These are phyloP conservation scores for Suzukiozyma palmioleophila DNA, from an alignment of 1,139 yeast genomes.

Conservation along the genomic window DNA sequence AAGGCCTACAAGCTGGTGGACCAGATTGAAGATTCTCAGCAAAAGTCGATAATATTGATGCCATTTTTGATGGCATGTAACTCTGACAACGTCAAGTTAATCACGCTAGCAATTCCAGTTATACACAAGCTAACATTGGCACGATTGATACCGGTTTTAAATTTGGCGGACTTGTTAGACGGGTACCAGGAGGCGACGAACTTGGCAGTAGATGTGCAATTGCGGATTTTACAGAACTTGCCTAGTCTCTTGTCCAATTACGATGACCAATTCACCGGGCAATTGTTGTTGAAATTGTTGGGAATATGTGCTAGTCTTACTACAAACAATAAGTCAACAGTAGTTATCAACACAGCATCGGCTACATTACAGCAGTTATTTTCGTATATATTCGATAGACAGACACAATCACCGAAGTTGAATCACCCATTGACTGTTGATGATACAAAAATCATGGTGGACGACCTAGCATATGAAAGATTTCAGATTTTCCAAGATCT, in stretches of 20 bases:
- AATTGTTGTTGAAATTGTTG: constrained; percentile 54
- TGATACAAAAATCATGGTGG: constrained; percentile 38
- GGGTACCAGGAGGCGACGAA: constrained; percentile 73
- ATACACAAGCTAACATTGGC: constrained; percentile 54
- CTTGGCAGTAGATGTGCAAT: constrained; percentile 75
- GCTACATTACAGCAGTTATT: constrained; percentile 89
- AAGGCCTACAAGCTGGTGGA: constrained; percentile 23
- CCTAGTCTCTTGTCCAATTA: constrained; percentile 73
- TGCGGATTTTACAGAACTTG: constrained; percentile 79
- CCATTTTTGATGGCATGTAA: constrained; percentile 76
- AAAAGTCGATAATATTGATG: constrained; percentile 49
- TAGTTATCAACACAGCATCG: constrained; percentile 86
- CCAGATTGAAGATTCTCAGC: constrained; percentile 23
- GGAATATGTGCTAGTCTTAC: constrained; percentile 71
- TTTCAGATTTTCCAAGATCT: constrained; percentile 65
- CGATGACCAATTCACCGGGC: constrained; percentile 50
- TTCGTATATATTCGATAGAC: constrained; percentile 63
- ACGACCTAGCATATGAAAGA: constrained; percentile 62
- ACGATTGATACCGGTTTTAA: constrained; percentile 45
- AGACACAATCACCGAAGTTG: constrained; percentile 9
- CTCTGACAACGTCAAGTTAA: constrained; percentile 69
- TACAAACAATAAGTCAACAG: constrained; percentile 61
- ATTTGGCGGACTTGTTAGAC: constrained; percentile 52
- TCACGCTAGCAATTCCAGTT: constrained; percentile 67
- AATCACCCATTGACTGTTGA: constrained; percentile 33